Evolutionary conservation across 768 basidiomycete genomes (phyloP).

Genomic region (Fomitopsis pulvina): DNA sequence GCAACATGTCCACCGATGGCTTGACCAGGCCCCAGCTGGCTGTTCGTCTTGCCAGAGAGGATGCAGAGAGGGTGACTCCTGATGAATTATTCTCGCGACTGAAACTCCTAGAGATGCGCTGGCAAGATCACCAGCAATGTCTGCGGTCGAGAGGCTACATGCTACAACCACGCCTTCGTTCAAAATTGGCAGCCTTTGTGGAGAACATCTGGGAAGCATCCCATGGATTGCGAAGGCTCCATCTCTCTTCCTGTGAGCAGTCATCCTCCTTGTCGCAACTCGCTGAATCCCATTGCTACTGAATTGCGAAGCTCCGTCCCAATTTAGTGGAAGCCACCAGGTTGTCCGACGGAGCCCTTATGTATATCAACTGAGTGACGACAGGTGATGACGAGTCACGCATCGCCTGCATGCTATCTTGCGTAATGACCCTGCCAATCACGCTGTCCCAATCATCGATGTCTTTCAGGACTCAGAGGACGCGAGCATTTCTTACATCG

Average conservation of each 20-base stretch:
- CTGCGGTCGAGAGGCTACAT: slow-evolving; percentile 13
- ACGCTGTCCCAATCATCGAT: slow-evolving; percentile 20
- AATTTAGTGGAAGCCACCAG: slow-evolving; percentile 26
- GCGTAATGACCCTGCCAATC: slow-evolving; percentile 14
- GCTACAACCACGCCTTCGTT: slow-evolving; percentile 21
- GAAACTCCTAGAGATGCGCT: background rate
- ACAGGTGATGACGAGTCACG: slow-evolving; percentile 7
- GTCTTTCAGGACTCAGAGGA: slow-evolving; percentile 10
- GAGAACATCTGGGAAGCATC: slow-evolving; percentile 5
- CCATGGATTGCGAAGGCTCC: slow-evolving; percentile 5
- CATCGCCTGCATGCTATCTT: slow-evolving; percentile 12
- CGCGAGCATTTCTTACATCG: slow-evolving; percentile 7
- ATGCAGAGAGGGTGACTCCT: no score
- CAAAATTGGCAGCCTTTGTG: slow-evolving; percentile 27
- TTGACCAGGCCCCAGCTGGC: no score
- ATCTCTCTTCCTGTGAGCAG: background rate
- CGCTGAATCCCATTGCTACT: background rate
- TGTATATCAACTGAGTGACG: slow-evolving; percentile 24
- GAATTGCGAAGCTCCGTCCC: background rate
- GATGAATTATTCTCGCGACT: no score
- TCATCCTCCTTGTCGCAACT: background rate
- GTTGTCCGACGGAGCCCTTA: slow-evolving; percentile 18
- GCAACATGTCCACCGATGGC: no score
- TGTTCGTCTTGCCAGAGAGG: no score
- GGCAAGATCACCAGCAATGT: slow-evolving; percentile 5